Evolutionary conservation across 2,329 filamentous ascomycete genomes (phyloP).

Genomic region (Lasiodiplodia citricola): DNA sequence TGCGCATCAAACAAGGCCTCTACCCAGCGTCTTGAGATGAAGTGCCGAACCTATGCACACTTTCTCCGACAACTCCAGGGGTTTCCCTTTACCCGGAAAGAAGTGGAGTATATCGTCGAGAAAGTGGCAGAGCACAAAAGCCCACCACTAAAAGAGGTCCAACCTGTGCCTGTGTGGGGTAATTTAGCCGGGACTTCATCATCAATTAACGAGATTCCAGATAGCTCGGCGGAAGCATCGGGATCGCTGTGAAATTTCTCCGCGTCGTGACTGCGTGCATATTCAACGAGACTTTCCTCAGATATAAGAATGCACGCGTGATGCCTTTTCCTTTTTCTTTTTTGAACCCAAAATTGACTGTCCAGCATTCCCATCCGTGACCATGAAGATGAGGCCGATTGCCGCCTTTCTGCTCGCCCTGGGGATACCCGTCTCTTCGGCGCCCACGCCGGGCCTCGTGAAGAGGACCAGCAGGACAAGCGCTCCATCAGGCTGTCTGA

Average conservation of each 20-base stretch:
- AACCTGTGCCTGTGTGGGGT: background rate
- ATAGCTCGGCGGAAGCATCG: background rate
- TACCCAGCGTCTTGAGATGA: background rate
- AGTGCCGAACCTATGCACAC: background rate
- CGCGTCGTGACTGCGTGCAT: background rate
- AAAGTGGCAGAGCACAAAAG: background rate
- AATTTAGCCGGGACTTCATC: background rate
- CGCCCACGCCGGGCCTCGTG: background rate
- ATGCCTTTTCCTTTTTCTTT: background rate
- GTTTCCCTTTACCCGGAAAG: background rate
- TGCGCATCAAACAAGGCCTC: background rate
- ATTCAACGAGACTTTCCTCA: background rate
- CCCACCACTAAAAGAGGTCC: background rate
- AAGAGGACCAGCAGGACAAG: slow-evolving; percentile 42
- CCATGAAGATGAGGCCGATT: background rate
- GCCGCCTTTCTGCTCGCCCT: background rate
- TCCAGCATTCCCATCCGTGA: background rate
- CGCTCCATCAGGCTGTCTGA: slow-evolving; percentile 58
- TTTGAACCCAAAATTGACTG: background rate
- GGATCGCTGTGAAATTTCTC: background rate
- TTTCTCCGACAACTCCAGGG: too few species aligned
- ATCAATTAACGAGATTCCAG: background rate
- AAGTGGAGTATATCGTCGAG: background rate
- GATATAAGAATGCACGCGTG: background rate
- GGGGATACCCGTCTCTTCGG: background rate